A percentile compares a stretch with the other conserved stretches of the same genome.
Evolutionary conservation across 2,329 filamentous ascomycete genomes (phyloP).

Genomic region (Phaeoacremonium minimum): DNA sequence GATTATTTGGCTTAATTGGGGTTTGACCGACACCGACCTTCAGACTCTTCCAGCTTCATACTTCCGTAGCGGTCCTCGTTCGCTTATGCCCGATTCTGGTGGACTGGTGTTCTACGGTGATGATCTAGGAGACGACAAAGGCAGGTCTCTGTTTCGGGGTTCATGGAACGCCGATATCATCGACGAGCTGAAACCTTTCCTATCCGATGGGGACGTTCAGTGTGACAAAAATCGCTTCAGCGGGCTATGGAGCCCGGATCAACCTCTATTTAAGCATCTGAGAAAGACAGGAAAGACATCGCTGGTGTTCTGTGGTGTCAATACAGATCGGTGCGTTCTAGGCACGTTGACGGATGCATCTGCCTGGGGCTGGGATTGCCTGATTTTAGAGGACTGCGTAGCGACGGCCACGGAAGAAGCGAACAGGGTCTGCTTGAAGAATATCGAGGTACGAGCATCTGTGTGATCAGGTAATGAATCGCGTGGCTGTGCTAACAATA

Average conservation of each 20-base stretch:
- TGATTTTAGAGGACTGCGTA: conserved; percentile 50
- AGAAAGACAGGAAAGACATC: conserved; percentile 34
- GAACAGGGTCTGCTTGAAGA: conserved; percentile 26
- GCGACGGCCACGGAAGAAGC: conserved; percentile 40
- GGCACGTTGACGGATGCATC: conserved; percentile 52
- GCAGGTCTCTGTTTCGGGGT: conserved; percentile 44
- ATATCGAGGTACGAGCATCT: conserved; percentile 31
- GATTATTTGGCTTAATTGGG: conserved; percentile 59
- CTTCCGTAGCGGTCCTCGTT: conserved; percentile 40
- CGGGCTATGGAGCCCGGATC: conserved; percentile 45
- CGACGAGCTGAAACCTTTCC: conserved; percentile 33
- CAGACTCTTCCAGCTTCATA: conserved; percentile 42
- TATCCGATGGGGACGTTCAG: conserved; percentile 36
- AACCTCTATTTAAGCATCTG: conserved; percentile 36
- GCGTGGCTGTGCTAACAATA: too few species aligned
- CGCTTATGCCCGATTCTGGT: conserved; percentile 18
- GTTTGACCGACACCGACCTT: conserved; percentile 46
- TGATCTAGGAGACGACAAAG: conserved; percentile 37
- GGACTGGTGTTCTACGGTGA: conserved; percentile 33
- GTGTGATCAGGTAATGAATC: too few species aligned
- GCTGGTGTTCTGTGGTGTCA: conserved; percentile 53
- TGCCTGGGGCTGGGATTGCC: conserved; percentile 49
- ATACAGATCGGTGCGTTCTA: conserved; percentile 58
- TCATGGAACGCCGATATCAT: conserved; percentile 53
- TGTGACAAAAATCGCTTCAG: conserved; percentile 56